Evolutionary conservation across 2,329 filamentous ascomycete species (phyloP), one percentile per base, ranked within the genome.

Genomic region (Fusarium dimerum): DNA sequence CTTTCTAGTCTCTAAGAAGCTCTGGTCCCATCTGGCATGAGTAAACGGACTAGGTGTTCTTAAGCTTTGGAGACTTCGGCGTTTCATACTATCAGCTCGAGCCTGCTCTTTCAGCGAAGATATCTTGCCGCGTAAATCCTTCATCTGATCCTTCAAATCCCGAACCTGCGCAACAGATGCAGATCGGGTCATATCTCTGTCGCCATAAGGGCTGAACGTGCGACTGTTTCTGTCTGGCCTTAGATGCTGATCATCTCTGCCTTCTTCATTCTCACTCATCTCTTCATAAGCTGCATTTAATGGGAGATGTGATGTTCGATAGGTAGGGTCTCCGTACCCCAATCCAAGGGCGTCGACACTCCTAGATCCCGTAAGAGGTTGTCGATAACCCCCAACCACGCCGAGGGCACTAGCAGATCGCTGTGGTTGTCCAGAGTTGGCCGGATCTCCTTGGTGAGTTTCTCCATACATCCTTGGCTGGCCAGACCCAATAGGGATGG

Each of bases 41-140:
- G 88, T 92, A 66, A 95, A 89, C 1, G 90, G 91, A 65, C 88
- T 94, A 0, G 87, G 85, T 2, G 86, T 88, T 38, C 89, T 83
- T 54, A 93, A 72, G 64, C 83, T 92, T 61, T 90, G 87, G 47
- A 92, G 71, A 68, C 90, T 96, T 50, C 86, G 83, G 46, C 92
- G 82, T 64, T 89, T 86, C 63, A 95, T 71, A 61, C 83, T 91
- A 62, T 96, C 92, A 52, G 88, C 89, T 17, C 88, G 83, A 0
- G 90, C 88, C 62, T 90, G 87, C 56, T 92, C 85, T 62, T 89
- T 88, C 40, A 96, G 72, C 15, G 79, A 88, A 2, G 90, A 92
- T 36, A 96, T 92, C 64, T 91, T 90, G 54, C 89, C 90, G 66
- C 92, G 92, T 43, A 96, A 78, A 48, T 89, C 90, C 50, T 88